Evolutionary conservation across 2,329 filamentous ascomycete species (phyloP), one percentile per base, ranked within the genome.

Genomic region (Aspergillus sp.): DNA sequence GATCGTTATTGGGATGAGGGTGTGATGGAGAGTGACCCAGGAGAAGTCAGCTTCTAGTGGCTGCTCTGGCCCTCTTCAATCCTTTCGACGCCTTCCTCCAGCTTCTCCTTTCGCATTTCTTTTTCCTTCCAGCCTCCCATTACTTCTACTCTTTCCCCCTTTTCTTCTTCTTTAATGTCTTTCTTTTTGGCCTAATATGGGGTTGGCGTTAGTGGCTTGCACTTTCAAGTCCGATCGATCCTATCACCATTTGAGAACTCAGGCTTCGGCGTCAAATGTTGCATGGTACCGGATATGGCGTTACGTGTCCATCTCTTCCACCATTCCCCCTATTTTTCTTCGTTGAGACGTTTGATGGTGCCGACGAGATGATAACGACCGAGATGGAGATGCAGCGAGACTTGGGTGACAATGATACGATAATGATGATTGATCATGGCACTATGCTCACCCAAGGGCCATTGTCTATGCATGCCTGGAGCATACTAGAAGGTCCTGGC

Each of bases 11-110:
- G 71, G 71, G 70, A 74, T 49, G 73, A 76, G 31, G 67, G 55
- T n/a, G 68, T 74, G 25, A 65, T 75, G 55, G 74, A 77, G 44
- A 70, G 65, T 52, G 74, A 77, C 48, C 64, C 67, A 9, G 74
- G 74, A 10, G 71, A 76, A 61, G 72, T 76, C 55, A 77, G 74
- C 60, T 68, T 72, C 58, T 75, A 61, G 63, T 36, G 25, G 44
- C 53, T 25, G 25, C 41, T 19, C 29, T n/a, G 34, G 34, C 16
- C 31, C 29, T 46, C 40, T 32, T 21, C 6, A 41, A 47, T 50
- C 23, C 10, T 40, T 47, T 52, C 14, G 45, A 34, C 31, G 34
- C 50, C 52, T 50, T 45, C n/a, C 45, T 50, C 31, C 53, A 52
- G 36, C 43, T 42, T 54, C 50, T 53, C 13, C 11, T 10, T 47